Base-by-base conservation (phyloP, 805 yeast species). In the Candida vaughaniae region DNA sequence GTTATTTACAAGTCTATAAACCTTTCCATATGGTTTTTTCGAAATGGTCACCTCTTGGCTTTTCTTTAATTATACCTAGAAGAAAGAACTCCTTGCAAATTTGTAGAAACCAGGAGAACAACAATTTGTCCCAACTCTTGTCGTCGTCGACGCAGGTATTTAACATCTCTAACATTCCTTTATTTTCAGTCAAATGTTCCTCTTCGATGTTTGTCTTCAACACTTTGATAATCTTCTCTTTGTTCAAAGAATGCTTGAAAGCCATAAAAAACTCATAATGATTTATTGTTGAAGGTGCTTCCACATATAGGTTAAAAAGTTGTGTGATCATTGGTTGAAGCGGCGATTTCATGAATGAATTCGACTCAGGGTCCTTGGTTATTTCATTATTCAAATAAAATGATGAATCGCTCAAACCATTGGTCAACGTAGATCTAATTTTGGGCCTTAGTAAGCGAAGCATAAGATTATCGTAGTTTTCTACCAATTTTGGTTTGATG, bases 21-120 rank as follows among this genome's bases (percentile, higher is more conserved):
- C 78, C 86, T 49, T 72, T 81, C 93, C 93, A 85, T 4, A 78
- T 57, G 11, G 79, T 66, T 51, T 83, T 86, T 48, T 85, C 91
- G 28, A 85, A 64, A 38, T 72, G 67, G 47, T 85, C 89, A 20
- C 77, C 75, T 55, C 78, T 80, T 11, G 80, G 62, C 29, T 73
- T 74, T 35, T 81, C 83, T 46, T 78, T 79, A 14, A 87, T 54
- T 31, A 86, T 61, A 0, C 96, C 96, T 38, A 85, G 62, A 44
- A 75, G 63, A 40, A 78, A 76, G 41, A 89, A 65, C 52, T 88
- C 95, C 17, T 75, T 75, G 33, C 90, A 69, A 14, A 80, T 79
- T 47, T 85, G 90, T 42, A 85, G 62, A 53, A 89, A 89, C 77
- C 93, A 77, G 3, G 87, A 75, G 46, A 84, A 64, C 0, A 80